Evolutionary conservation across 2,329 filamentous ascomycete species (phyloP).

Genomic region (Lasiodiplodia theobromae): DNA sequence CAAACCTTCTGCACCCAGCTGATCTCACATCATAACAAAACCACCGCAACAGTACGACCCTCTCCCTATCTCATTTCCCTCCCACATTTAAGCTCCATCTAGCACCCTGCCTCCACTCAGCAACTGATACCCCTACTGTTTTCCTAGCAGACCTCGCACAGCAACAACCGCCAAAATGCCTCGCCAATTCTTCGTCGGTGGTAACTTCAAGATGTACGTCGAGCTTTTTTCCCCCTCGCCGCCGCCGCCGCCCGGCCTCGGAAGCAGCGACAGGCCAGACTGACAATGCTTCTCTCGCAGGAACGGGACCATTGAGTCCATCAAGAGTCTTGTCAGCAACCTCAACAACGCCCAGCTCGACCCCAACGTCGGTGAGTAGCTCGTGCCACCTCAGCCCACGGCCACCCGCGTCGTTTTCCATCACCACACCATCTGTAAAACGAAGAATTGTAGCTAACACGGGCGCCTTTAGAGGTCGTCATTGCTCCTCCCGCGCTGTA

Average conservation of each 20-base stretch:
- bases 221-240: slow-evolving; percentile 14
- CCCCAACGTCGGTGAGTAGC: slow-evolving; percentile 69
- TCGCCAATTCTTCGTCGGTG: slow-evolving; percentile 96
- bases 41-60: not conserved
- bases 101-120: not conserved
- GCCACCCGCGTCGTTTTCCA: slow-evolving; percentile 3
- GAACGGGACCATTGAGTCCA: slow-evolving; percentile 91
- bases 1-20: slow-evolving; percentile 18
- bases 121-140: slow-evolving; percentile 9
- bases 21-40: slow-evolving; percentile 30
- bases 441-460: not conserved
- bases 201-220: slow-evolving; percentile 98
- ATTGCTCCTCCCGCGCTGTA: slow-evolving; percentile 90
- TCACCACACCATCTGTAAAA: not conserved
- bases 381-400: slow-evolving; percentile 35
- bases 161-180: slow-evolving; percentile 69
- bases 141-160: not conserved
- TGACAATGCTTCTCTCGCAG: slow-evolving; percentile 54
- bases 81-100: slow-evolving; percentile 16
- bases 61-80: slow-evolving; percentile 17
- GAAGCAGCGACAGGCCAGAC: slow-evolving; percentile 28
- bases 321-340: slow-evolving; percentile 88
- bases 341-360: slow-evolving; percentile 87
- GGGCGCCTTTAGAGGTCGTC: slow-evolving; percentile 76
- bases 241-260: slow-evolving; percentile 32